Conservation (phyloP, 768 basidiomycete genomes). For the Sarcodon aspratus region DNA sequence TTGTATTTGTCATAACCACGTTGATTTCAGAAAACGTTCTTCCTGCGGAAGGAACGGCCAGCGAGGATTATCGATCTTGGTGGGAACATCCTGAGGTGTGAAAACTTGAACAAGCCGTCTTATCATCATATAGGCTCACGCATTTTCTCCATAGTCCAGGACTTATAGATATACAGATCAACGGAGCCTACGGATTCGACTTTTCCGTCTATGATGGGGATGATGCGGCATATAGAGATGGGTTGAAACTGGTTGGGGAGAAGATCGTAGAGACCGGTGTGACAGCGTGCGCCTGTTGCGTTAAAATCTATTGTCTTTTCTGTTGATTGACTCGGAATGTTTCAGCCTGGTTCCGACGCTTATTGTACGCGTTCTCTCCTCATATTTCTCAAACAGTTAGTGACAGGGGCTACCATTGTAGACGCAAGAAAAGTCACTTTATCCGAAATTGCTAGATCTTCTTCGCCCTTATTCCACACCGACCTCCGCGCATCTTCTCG, state of each 20-base stretch:
- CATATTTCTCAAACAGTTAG: not conserved
- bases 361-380: slow-evolving; percentile 3
- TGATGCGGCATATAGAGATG: slow-evolving; percentile 54
- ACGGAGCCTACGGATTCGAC: slow-evolving; percentile 83
- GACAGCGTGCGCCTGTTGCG: slow-evolving; percentile 52
- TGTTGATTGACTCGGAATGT: not conserved
- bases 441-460: slow-evolving; percentile 57
- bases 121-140: slow-evolving; percentile 1
- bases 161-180: slow-evolving; percentile 80
- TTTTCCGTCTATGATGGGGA: slow-evolving; percentile 74
- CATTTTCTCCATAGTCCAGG: slow-evolving; percentile 47
- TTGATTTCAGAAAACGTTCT: slow-evolving; percentile 53
- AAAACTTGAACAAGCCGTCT: not conserved
- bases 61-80: slow-evolving; percentile 52
- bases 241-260: slow-evolving; percentile 60
- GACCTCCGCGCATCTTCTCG: slow-evolving; percentile 61
- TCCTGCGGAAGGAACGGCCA: slow-evolving; percentile 46
- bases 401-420: slow-evolving; percentile 15
- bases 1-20: not conserved
- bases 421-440: slow-evolving; percentile 72
- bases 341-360: slow-evolving; percentile 11
- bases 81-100: slow-evolving; percentile 69
- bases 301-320: slow-evolving; percentile 6
- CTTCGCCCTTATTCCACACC: slow-evolving; percentile 57
- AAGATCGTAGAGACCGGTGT: slow-evolving; percentile 81